Evolutionary conservation across 177 flowering plant genomes (phyloP).

Genomic region (Vitis hybrid): DNA sequence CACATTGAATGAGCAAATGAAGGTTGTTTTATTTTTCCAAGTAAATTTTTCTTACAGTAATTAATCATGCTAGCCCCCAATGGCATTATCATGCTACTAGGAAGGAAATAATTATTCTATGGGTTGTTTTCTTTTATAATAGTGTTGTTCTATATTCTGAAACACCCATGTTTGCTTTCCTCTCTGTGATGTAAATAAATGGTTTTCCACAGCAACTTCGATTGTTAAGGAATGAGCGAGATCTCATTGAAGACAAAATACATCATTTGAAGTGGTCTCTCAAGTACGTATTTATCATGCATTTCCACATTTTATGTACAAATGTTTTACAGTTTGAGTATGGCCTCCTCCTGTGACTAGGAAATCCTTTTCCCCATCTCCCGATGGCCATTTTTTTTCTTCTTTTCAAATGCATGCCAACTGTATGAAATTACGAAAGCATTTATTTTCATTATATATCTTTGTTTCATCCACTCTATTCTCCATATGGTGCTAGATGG

Average conservation of each 20-base stretch:
- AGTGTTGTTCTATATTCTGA: not conserved
- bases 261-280: constrained; percentile 90
- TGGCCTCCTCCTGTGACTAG: not conserved
- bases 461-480: too few species aligned
- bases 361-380: too few species aligned
- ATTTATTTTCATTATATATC: not conserved
- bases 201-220: constrained; percentile 55
- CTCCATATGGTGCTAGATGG: too few species aligned
- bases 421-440: not conserved
- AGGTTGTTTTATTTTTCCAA: too few species aligned
- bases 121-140: not conserved
- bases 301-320: not conserved
- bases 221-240: constrained; percentile 63
- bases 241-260: constrained; percentile 77
- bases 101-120: not conserved
- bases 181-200: not conserved
- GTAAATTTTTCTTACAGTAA: too few species aligned
- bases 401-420: not conserved
- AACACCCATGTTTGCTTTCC: not conserved
- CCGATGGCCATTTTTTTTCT: too few species aligned
- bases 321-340: not conserved
- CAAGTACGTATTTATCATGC: constrained; percentile 40
- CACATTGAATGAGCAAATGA: too few species aligned
- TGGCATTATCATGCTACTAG: not conserved
- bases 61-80: too few species aligned